These are phyloP conservation scores for Wallacemonas sp. DNA, from an alignment of 208 protist genomes.

Conservation along the genomic window DNA sequence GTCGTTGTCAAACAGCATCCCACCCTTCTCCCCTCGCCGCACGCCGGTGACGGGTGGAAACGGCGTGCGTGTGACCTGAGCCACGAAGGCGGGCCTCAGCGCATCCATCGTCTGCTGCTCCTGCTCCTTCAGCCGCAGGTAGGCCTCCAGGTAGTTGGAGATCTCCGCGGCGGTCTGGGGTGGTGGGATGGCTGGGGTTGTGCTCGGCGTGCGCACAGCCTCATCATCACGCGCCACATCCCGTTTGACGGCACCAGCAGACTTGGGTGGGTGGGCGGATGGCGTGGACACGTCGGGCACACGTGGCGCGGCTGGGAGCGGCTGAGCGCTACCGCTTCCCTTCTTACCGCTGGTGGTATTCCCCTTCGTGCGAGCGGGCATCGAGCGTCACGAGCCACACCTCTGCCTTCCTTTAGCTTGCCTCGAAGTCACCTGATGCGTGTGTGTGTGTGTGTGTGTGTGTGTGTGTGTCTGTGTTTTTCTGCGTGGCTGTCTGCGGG, in stretches of 20 bases:
- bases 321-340: too few species aligned
- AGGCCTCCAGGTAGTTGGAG: constrained; percentile 7
- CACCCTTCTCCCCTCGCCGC: constrained; percentile 26
- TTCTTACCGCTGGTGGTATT: background rate
- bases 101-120: constrained; percentile 6
- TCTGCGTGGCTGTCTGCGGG: too few species aligned
- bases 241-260: too few species aligned
- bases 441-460: constrained; percentile 4
- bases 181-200: background rate
- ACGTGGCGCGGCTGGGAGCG: too few species aligned
- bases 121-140: constrained; percentile 4
- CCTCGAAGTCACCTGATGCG: constrained; percentile 6
- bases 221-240: background rate
- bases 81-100: background rate
- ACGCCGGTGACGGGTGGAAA: constrained; percentile 5
- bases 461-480: background rate
- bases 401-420: background rate
- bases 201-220: background rate
- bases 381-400: too few species aligned
- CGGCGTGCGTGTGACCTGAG: constrained; percentile 4
- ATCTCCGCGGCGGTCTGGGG: constrained; percentile 6
- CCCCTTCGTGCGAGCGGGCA: too few species aligned
- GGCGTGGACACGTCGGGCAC: background rate
- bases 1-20: constrained; percentile 25
- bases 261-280: too few species aligned